A percentile compares a stretch with the other conserved stretches of the same genome.
phyloP scores from a whole-genome alignment of 2,329 filamentous ascomycete species.

The Spiromastix sp. region DNA sequence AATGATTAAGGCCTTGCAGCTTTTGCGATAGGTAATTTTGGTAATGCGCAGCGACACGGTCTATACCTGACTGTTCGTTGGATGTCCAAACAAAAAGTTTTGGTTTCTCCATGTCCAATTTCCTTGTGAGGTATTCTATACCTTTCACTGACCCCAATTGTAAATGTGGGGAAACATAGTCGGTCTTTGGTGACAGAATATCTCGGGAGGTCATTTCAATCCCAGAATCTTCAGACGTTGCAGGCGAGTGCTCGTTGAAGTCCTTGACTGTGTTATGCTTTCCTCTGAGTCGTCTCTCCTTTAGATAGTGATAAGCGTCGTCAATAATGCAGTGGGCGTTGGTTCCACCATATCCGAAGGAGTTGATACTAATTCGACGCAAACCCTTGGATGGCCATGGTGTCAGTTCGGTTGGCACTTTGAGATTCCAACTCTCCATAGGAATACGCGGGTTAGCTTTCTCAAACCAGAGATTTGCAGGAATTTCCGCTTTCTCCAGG shows the following conservation, averaged over 20 bases:
- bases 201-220: neutral
- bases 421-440: constrained; percentile 8
- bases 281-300: neutral
- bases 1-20: neutral
- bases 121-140: neutral
- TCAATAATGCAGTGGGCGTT: constrained; percentile 37
- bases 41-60: neutral
- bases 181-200: neutral
- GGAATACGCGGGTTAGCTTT: constrained; percentile 10
- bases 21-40: neutral
- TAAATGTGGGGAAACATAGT: neutral
- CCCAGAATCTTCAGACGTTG: neutral
- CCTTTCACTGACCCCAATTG: neutral
- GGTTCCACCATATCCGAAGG: constrained; percentile 38
- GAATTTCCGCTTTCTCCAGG: neutral
- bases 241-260: neutral
- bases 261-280: neutral
- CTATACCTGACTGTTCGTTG: neutral
- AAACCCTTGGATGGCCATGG: constrained; percentile 6
- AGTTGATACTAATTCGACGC: constrained; percentile 27
- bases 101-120: neutral
- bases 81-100: neutral
- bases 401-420: constrained; percentile 6
- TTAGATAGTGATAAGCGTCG: constrained; percentile 4
- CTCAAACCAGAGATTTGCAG: constrained; percentile 11